phyloP scores from a whole-genome alignment of 1,139 yeast species.

The Candida sanyaensis region DNA sequence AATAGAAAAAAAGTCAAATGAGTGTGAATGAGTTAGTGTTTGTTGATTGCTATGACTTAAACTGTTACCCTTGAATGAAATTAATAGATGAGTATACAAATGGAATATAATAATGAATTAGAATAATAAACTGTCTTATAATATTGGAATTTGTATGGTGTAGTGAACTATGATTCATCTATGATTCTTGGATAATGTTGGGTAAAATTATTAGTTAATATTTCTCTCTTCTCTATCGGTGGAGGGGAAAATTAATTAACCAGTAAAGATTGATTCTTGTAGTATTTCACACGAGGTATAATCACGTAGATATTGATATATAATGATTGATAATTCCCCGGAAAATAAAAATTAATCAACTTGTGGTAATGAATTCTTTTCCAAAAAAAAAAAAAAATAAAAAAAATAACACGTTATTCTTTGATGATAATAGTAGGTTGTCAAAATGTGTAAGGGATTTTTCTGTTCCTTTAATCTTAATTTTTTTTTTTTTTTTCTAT shows the following conservation, averaged over 20 bases:
- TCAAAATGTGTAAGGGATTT: constrained; percentile 6
- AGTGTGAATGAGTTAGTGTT: neutral
- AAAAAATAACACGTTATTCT: no score
- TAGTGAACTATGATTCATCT: constrained; percentile 2
- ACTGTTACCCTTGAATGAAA: neutral
- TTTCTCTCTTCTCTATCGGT: neutral
- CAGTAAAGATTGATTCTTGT: no score
- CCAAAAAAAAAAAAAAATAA: no score
- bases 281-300: neutral
- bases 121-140: neutral
- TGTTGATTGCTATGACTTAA: neutral
- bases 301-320: neutral
- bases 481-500: neutral
- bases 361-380: no score
- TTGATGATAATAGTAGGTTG: neutral
- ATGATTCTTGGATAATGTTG: neutral
- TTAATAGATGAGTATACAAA: neutral
- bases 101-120: neutral
- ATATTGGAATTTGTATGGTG: neutral
- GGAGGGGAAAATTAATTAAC: neutral
- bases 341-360: no score
- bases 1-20: neutral
- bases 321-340: no score
- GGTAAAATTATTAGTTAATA: neutral
- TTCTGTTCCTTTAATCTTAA: constrained; percentile 2